Evolutionary conservation across 192 early-diverging fungal species (phyloP).

Genomic region (Diversispora eburnea): DNA sequence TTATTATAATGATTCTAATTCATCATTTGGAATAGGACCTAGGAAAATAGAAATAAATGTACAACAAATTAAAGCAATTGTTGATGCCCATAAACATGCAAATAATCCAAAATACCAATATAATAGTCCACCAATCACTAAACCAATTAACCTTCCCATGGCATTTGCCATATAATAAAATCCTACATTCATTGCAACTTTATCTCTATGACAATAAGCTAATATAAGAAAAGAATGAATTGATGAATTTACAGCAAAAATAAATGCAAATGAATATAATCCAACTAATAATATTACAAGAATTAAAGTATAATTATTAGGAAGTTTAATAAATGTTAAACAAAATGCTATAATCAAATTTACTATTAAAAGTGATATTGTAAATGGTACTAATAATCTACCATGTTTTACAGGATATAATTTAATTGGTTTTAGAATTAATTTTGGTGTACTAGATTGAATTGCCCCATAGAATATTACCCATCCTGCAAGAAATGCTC

Average conservation of each 20-base stretch:
- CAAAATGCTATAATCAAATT: not conserved
- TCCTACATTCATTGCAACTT: conserved; percentile 29
- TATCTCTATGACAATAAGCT: conserved; percentile 28
- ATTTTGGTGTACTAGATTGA: conserved; percentile 40
- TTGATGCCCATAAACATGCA: conserved; percentile 25
- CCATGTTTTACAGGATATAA: conserved; percentile 20
- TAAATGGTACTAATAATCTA: conserved; percentile 12
- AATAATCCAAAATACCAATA: conserved; percentile 1
- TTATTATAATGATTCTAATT: not conserved
- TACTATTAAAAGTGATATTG: not conserved
- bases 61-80: conserved; percentile 11
- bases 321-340: not conserved
- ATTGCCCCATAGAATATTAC: conserved; percentile 45
- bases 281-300: conserved; percentile 4
- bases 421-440: conserved; percentile 29
- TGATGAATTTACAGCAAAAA: conserved; percentile 30
- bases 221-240: conserved; percentile 28
- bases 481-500: conserved; percentile 42
- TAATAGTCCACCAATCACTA: conserved; percentile 20
- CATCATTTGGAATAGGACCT: conserved; percentile 22
- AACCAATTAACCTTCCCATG: conserved; percentile 19
- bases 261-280: conserved; percentile 26
- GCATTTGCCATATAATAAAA: conserved; percentile 33
- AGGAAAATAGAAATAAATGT: conserved; percentile 1
- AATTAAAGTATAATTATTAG: not conserved